Conservation (phyloP, 208 protist species). For the Perkinsela sp. region DNA sequence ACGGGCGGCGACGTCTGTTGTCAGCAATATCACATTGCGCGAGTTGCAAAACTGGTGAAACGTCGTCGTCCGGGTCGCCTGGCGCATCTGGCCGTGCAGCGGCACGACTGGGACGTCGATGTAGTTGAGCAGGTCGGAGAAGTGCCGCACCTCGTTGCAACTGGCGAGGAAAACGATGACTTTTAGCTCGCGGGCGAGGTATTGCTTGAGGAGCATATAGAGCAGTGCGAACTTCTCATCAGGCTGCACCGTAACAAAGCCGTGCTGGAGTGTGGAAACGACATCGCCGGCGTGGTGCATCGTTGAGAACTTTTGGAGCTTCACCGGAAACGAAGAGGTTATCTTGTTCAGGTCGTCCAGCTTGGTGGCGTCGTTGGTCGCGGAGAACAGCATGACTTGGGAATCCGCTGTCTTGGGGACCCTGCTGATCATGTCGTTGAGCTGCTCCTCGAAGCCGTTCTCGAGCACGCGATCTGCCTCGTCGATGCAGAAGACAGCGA, state of each 20-base stretch:
- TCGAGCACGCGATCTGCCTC: conserved; percentile 95
- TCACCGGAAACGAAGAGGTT: conserved; percentile 45
- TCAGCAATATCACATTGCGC: conserved; percentile 86
- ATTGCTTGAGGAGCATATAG: conserved; percentile 95
- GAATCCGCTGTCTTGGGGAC: conserved; percentile 58
- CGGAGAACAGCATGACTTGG: conserved; percentile 95
- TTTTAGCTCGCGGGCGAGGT: conserved; percentile 78
- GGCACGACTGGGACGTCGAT: conserved; percentile 94
- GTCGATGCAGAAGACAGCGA: conserved; percentile 87
- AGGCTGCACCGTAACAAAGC: conserved; percentile 82
- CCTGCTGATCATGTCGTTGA: conserved; percentile 91
- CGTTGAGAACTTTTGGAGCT: conserved; percentile 86
- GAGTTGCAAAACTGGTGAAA: conserved; percentile 98
- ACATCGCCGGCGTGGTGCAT: conserved; percentile 63
- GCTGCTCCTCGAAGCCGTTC: conserved; percentile 90
- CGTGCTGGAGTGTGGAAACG: conserved; percentile 79
- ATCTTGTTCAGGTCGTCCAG: conserved; percentile 80
- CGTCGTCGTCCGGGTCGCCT: conserved; percentile 90
- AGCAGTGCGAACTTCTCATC: conserved; percentile 86
- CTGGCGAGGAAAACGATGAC: conserved; percentile 95
- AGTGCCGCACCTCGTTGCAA: conserved; percentile 90
- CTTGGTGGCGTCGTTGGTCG: conserved; percentile 88
- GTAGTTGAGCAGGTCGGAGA: conserved; percentile 97
- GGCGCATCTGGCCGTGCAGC: conserved; percentile 97
- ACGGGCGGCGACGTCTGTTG: conserved; percentile 93